Base-by-base conservation (phyloP, 495 filamentous ascomycete species). In the Glonium stellatum region DNA sequence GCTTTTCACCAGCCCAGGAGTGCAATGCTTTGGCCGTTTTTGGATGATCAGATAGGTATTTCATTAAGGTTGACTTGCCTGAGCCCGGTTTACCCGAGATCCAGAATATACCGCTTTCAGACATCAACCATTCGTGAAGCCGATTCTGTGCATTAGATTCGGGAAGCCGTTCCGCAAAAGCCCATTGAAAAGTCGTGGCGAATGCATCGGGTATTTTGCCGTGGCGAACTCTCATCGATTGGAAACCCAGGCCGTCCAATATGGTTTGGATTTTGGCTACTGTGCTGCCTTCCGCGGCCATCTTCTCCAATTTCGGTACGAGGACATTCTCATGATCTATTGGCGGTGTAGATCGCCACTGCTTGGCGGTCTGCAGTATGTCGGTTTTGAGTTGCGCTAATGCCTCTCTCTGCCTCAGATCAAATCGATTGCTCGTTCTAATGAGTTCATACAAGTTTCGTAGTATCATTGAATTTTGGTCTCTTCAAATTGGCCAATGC, bases 51-150 rank as follows among this genome's bases (percentile, higher is more conserved):
- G 10, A 23, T 5, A 64, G 12, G 31, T 55, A 56, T 52, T 56
- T 60, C 57, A 64, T 64, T 10, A 64, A 44, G 1, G 61, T 64
- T 27, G 61, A 55, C 34, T 64, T 64, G 1, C 61, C 61, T 22
- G 57, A 55, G 5, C 59, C 59, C 1, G 59, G 1, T 18, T 61
- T 61, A 2, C 59, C 59, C 4, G 51, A 22, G 13, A 55, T 12
- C 59, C 59, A 61, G 13, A 19, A 61, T 1, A 61, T 36, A 46
- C 52, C 51, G 12, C 11, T 35, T 19, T n/a, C 53, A n/a, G 34
- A 1, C 8, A 6, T 8, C 4, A 56, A 37, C 59, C 59, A 61
- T 1, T 36, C 3, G 2, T 23, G 34, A 35, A 57, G 53, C 8
- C 1, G 21, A 25, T 39, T 57, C 1, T 46, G 15, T 1, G 10